Evolutionary conservation across 257 asterid species (phyloP), one percentile per base, ranked within the genome.

Genomic region (Scutellaria baicalensis): DNA sequence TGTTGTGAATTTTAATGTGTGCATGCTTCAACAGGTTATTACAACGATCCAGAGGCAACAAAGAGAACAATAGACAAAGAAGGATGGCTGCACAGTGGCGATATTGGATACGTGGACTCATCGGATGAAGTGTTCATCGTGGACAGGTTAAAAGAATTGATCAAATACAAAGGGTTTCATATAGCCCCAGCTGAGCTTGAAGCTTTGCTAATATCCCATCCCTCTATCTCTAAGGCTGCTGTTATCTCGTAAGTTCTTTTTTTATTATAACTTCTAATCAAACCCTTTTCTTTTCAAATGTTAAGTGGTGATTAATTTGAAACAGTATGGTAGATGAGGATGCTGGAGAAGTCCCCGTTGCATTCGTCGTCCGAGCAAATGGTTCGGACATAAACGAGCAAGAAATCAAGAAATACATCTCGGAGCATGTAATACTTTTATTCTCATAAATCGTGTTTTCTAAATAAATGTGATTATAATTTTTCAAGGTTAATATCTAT

Each of bases 261-360:
- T 45, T n/a, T 7, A 13, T 12, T 0, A 56, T n/a, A n/a, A n/a
- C n/a, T n/a, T n/a, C n/a, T n/a, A n/a, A n/a, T n/a, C n/a, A n/a
- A 44, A 44, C 13, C 11, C 13, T 44, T 43, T 8, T 9, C 13
- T n/a, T 44, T 47, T 47, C n/a, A n/a, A n/a, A n/a, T n/a, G n/a
- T n/a, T 47, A 12, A 6, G 20, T 12, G 52, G 52, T 47, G 1
- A 10, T 7, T 51, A 6, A 6, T 42, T 2, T 12, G 17, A 2
- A 42, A 72, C 83, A 88, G 95, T 16, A 82, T 83, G 93, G 79
- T 49, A 58, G 92, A 86, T 62, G 90, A 86, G 72, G 78, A 6
- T 3, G 86, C 89, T 8, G 95, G 95, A 61, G 95, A 88, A 84
- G 84, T 88, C 55, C 95, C 95, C 1, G 86, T 88, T 23, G 95